Evolutionary conservation across 768 basidiomycete species (phyloP).

Genomic region (Lentinula sp.): DNA sequence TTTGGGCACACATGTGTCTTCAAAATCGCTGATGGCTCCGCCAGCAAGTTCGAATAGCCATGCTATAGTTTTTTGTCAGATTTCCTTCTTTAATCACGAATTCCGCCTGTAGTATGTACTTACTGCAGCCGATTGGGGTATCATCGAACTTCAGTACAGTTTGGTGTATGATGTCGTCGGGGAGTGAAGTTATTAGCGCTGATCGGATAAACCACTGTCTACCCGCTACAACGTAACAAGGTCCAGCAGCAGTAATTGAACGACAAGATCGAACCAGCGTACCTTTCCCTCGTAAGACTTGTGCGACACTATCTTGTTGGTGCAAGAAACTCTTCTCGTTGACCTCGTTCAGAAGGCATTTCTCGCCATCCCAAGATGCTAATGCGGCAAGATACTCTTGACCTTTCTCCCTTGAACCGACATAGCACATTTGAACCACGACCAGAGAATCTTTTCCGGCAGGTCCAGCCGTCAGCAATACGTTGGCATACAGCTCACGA

Average conservation of each 20-base stretch:
- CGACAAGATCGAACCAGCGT: neutral
- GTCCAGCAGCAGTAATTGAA: neutral
- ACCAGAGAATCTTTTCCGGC: conserved; percentile 78
- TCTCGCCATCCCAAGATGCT: conserved; percentile 84
- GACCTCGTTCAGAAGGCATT: conserved; percentile 84
- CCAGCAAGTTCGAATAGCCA: conserved; percentile 93
- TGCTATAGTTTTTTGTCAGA: conserved; percentile 33
- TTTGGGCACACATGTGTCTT: conserved; percentile 70
- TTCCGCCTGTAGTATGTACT: conserved; percentile 22
- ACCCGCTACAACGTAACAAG: conserved; percentile 41
- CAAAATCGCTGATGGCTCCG: conserved; percentile 69
- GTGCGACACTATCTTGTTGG: conserved; percentile 90
- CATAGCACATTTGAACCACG: conserved; percentile 88
- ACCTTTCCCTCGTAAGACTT: conserved; percentile 84
- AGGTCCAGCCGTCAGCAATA: conserved; percentile 87
- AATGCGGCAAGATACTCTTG: conserved; percentile 78
- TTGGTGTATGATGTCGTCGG: conserved; percentile 80
- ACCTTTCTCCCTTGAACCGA: conserved; percentile 68
- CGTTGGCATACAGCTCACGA: conserved; percentile 83
- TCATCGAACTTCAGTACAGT: conserved; percentile 78
- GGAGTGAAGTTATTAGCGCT: conserved; percentile 73
- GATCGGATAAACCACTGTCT: conserved; percentile 92
- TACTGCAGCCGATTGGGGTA: conserved; percentile 89
- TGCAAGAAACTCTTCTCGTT: conserved; percentile 83
- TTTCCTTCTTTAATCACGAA: neutral